Evolutionary conservation across 352 stramenopile species (phyloP), one percentile per base, ranked within the genome.

Genomic region (Phytophthora chlamydospora): DNA sequence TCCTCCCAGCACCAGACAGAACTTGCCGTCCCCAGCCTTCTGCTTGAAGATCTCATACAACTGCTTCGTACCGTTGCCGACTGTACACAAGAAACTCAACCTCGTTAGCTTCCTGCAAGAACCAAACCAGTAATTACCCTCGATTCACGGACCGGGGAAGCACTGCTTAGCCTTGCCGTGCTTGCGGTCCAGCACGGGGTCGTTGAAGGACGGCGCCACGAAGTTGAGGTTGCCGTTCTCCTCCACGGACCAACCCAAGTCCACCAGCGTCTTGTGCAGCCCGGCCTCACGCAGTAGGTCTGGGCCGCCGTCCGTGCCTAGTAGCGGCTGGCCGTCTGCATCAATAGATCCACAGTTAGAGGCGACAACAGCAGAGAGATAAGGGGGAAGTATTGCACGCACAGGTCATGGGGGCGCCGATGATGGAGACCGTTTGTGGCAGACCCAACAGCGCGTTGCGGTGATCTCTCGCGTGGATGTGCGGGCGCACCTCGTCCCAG

Each of bases 1-100:
- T 19, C 96, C 97, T 53, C 97, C 97, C 19, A 99, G 68, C 61
- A 98, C 95, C 39, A 99, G 75, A 42, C 93, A 97, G 71, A 99
- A 98, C 62, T 94, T 91, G 24, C 91, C 93, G 12, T 96, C 75
- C n/a, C 88, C 72, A 21, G 91, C 81, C 45, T 91, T 96, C 53
- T 97, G 75, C 50, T 89, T 73, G 69, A 97, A 95, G n/a, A 80
- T 72, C 32, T 89, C 62, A 52, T 92, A 85, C 50, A 93, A 80
- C 49, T 90, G 66, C 51, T 90, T 84, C 38, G 83, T 76, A 9
- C 90, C 93, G 43, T 89, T 90, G 58, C 95, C 96, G 40, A 99
- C 95, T 78, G 24, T 29, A 29, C 40, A 50, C 31, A 35, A 44
- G 14, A 33, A 27, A 6, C 17, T 27, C 19, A 50, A 41, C 27